Percentiles rank a stretch among this genome's conserved stretches.
Conservation (phyloP, 2,329 filamentous ascomycete species). For the Aspergillus fischeri region DNA sequence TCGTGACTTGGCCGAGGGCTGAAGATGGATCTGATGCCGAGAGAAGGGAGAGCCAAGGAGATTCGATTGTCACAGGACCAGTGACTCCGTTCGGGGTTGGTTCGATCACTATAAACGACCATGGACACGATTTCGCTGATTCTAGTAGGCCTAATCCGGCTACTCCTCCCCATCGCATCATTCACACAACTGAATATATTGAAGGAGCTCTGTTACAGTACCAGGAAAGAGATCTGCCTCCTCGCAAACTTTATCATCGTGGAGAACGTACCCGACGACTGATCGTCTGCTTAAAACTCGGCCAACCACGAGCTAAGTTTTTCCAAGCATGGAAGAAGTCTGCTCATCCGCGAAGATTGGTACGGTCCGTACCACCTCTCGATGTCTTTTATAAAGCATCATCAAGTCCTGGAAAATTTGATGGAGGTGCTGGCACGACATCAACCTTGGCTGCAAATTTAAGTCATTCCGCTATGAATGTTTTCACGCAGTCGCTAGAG, state of each 20-base stretch:
- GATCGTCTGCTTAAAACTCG: not conserved
- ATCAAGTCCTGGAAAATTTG: not conserved
- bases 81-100: not conserved
- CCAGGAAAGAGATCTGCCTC: not conserved
- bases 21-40: constrained; percentile 6
- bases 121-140: not conserved
- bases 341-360: not conserved
- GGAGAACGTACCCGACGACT: not conserved
- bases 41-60: constrained; percentile 14
- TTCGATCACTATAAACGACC: not conserved
- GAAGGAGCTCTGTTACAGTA: not conserved
- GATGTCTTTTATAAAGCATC: not conserved
- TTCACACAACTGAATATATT: not conserved
- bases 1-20: constrained; percentile 15
- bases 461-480: not conserved
- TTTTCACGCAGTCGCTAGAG: constrained; percentile 6
- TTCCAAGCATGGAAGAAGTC: not conserved
- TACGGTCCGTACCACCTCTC: not conserved
- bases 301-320: not conserved
- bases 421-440: not conserved
- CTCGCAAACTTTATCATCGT: not conserved
- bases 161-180: not conserved
- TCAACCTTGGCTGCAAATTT: not conserved
- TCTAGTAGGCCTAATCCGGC: not conserved
- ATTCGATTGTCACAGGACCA: not conserved